Evolutionary conservation across 2,329 filamentous ascomycete genomes (phyloP), one percentile per base, ranked within the genome.

Genomic region (Herpotrichia juniperi): DNA sequence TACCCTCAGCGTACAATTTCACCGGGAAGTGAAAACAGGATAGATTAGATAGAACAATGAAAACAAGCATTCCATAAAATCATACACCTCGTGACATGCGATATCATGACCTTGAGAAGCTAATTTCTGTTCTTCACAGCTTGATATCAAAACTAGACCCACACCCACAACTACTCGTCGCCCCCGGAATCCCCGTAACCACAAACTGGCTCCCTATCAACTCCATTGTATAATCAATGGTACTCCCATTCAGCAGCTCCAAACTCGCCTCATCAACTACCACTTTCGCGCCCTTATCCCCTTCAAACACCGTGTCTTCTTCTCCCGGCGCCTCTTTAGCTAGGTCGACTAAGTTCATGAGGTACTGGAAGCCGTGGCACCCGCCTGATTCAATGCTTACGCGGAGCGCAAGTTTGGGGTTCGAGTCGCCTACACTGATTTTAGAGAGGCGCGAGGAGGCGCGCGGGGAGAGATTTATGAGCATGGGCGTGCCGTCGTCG

Each of bases 131-230:
- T n/a, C n/a, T 6, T n/a, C 50, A 72, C 50, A 73, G 50, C 52
- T 93, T 91, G 60, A 97, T 91, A 76, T 97, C 94, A 75, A 99
- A 99, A 72, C 93, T 97, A 14, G 93, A 97, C 7, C 94, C 94
- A 75, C 94, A 99, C 1, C 94, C 94, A 78, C 94, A 99, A 73
- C 90, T 96, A 75, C 93, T 97, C 51, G 89, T 91, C 4, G 94
- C 94, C 34, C 86, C 80, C 0, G 94, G 94, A 68, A 97, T 99
- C 64, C 96, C 93, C 54, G 91, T 87, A 67, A 99, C 92, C 81
- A 96, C 96, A 76, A 99, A 99, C 77, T 97, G 93, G 67, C 88
- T 91, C 22, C 89, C 89, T 68, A 97, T 97, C 76, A 99, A 79
- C 78, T 97, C 94, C 83, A 90, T 94, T 0, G 93, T 97, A 68